Conservation (phyloP, 2,329 filamentous ascomycete species). For the Fusarium pininemorale region DNA sequence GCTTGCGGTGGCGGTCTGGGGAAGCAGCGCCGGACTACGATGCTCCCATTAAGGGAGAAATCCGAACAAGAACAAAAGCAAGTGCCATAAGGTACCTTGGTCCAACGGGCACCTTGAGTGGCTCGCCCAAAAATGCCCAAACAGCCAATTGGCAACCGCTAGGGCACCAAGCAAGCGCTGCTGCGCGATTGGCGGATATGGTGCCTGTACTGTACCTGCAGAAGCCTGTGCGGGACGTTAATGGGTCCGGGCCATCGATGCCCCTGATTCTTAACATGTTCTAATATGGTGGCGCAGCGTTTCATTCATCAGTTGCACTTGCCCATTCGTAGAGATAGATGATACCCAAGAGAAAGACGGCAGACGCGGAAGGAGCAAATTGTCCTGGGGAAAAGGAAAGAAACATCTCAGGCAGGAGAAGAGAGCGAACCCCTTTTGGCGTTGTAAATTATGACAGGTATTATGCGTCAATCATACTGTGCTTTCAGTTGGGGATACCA, state of each 20-base stretch:
- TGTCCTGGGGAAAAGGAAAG: slow-evolving; percentile 5
- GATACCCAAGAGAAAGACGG: slow-evolving; percentile 24
- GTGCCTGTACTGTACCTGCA: slow-evolving; percentile 40
- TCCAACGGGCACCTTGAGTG: neutral
- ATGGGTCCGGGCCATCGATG: slow-evolving; percentile 16
- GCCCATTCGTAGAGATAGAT: slow-evolving; percentile 27
- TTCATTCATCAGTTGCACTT: slow-evolving; percentile 37
- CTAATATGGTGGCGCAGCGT: slow-evolving; percentile 42
- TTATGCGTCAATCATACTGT: neutral
- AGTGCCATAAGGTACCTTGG: neutral
- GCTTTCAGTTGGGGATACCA: neutral
- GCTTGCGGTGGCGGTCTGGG: slow-evolving; percentile 27
- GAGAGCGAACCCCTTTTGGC: slow-evolving; percentile 6
- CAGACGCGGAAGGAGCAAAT: slow-evolving; percentile 16
- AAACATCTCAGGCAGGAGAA: slow-evolving; percentile 13
- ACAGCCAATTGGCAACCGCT: neutral
- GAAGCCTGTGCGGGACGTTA: slow-evolving; percentile 9
- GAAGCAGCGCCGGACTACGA: neutral
- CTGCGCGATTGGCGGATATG: slow-evolving; percentile 29
- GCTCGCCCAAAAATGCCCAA: slow-evolving; percentile 3
- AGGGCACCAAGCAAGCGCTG: slow-evolving; percentile 22
- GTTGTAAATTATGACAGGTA: slow-evolving; percentile 4
- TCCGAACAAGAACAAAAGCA: slow-evolving; percentile 7
- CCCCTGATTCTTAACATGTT: slow-evolving; percentile 25
- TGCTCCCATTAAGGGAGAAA: neutral